A percentile compares a stretch with the other conserved stretches of the same genome.
Evolutionary conservation across 768 basidiomycete species (phyloP).

Genomic region (Mycena crocata): DNA sequence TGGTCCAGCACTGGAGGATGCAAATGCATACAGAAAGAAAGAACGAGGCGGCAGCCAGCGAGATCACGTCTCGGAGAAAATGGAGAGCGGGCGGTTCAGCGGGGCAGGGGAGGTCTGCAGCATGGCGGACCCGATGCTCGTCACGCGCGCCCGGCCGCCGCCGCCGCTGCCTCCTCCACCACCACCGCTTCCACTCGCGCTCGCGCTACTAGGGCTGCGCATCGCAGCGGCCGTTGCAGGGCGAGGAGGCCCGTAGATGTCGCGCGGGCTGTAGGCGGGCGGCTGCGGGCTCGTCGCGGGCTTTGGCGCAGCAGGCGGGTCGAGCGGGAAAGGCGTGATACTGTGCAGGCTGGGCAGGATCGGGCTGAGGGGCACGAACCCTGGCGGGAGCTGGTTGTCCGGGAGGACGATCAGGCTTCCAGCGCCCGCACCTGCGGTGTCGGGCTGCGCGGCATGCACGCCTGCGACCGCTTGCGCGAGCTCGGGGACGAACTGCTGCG

Average conservation of each 20-base stretch:
- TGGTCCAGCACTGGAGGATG: background rate
- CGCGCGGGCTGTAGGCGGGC: constrained; percentile 26
- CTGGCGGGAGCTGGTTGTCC: constrained; percentile 48
- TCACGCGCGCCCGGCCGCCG: constrained; percentile 11
- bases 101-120: constrained; percentile 11
- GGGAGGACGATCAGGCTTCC: constrained; percentile 39
- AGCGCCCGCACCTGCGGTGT: constrained; percentile 17
- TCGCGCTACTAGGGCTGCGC: background rate
- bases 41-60: background rate
- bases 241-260: constrained; percentile 14
- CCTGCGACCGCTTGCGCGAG: constrained; percentile 10
- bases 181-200: background rate
- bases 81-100: constrained; percentile 17
- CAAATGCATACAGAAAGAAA: background rate
- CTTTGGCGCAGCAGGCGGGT: background rate
- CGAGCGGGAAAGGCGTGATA: background rate
- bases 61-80: constrained; percentile 12
- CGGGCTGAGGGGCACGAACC: constrained; percentile 53
- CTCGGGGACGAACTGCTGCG: constrained; percentile 28
- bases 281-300: constrained; percentile 21
- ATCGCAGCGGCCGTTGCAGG: constrained; percentile 12
- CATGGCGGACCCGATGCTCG: constrained; percentile 27
- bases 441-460: background rate
- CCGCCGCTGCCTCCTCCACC: no score
- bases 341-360: constrained; percentile 31